Evolutionary conservation across 2,329 filamentous ascomycete species (phyloP), one percentile per base, ranked within the genome.

Genomic region (Sarocladium brachiariae): DNA sequence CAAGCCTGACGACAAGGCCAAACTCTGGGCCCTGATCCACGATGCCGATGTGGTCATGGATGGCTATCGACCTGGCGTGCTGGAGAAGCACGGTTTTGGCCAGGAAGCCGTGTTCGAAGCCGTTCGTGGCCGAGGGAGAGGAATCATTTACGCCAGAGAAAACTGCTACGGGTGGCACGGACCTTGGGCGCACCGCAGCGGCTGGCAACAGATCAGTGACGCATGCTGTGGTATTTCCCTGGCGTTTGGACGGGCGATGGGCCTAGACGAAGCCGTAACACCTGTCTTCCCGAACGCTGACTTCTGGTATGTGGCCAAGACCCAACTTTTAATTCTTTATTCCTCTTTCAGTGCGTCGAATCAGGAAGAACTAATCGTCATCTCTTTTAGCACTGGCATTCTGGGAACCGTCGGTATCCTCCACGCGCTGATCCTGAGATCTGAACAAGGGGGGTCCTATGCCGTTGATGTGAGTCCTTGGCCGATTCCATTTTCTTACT

Each of bases 91-190:
- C 23, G 75, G 74, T 0, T 74, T 76, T 52, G 66, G 67, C 0
- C 59, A 62, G 0, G 59, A 69, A 3, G 69, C 64, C 63, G 63
- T 77, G 19, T 25, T 27, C 21, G 21, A 43, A 3, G 21, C 39
- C 21, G 21, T 25, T 3, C 39, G 39, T 25, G 21, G 23, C 13
- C 19, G 21, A n/a, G 23, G 39, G 3, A 25, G 21, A n/a, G 23
- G 21, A 3, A 25, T 43, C 39, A 65, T 78, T 16, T 69, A 75
- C 39, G 69, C 73, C 2, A 61, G 70, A 3, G 75, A 77, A 61
- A 77, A 78, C 55, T 78, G 74, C 57, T 80, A 77, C 53, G 76
- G 76, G 0, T 77, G 69, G 65, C 56, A 75, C 47, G 76, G 75
- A 0, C 70, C 71, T 0, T 74, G 70, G 70, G 59, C 62, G 8